These are phyloP conservation scores for Ustilago trichophora DNA, from an alignment of 1,284 basidiomycete species.

Conservation along the genomic window DNA sequence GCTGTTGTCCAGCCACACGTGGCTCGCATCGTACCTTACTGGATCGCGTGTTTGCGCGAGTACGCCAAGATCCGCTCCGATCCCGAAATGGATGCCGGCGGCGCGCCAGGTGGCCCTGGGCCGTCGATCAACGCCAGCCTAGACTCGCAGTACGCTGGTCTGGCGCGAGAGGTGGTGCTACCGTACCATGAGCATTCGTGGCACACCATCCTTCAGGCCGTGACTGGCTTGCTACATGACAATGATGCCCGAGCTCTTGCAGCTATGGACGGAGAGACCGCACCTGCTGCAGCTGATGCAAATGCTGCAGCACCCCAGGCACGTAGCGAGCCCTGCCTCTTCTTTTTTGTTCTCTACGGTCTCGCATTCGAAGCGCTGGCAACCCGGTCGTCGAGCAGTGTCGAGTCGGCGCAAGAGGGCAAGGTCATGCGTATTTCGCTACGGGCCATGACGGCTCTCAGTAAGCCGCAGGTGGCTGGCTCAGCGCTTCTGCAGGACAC, in stretches of 20 bases:
- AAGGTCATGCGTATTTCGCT: slow-evolving; percentile 72
- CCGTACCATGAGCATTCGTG: slow-evolving; percentile 77
- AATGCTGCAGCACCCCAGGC: slow-evolving; percentile 4
- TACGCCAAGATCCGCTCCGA: slow-evolving; percentile 87
- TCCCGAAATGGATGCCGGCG: slow-evolving; percentile 72
- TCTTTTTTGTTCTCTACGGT: slow-evolving; percentile 91
- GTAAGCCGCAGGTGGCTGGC: slow-evolving; percentile 81
- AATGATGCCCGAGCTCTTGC: slow-evolving; percentile 76
- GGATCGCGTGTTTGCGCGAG: slow-evolving; percentile 88
- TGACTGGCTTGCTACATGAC: slow-evolving; percentile 80
- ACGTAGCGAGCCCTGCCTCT: slow-evolving; percentile 75
- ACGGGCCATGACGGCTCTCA: slow-evolving; percentile 79
- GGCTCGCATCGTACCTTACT: slow-evolving; percentile 78
- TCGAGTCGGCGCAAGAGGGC: slow-evolving; percentile 67
- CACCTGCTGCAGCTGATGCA: slow-evolving; percentile 49
- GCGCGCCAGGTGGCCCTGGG: slow-evolving; percentile 69
- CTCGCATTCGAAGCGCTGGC: slow-evolving; percentile 89
- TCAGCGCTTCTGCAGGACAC: slow-evolving; percentile 78
- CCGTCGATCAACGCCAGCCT: slow-evolving; percentile 67
- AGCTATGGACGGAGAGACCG: slow-evolving; percentile 78
- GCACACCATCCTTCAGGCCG: slow-evolving; percentile 84
- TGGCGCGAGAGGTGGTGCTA: slow-evolving; percentile 87
- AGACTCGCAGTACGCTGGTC: slow-evolving; percentile 83
- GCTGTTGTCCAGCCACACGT: slow-evolving; percentile 86
- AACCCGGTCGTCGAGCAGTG: slow-evolving; percentile 71